These are phyloP conservation scores for Discostella stelligera DNA, from an alignment of 352 stramenopile genomes.

Conservation along the genomic window DNA sequence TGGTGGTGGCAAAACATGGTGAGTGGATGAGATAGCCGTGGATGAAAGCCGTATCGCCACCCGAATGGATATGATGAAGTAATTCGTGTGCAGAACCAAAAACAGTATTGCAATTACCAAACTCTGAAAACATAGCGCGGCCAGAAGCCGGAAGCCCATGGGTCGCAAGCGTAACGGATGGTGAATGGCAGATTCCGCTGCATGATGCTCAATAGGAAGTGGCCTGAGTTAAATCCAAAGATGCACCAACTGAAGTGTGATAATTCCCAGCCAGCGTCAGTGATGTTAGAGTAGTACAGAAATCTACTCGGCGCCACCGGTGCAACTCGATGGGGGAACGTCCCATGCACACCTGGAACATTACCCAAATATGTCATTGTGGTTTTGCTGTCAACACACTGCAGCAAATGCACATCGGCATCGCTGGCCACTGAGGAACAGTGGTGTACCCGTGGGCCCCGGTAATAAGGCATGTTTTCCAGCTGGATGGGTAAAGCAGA, in stretches of 20 bases:
- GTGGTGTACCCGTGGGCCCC: not conserved
- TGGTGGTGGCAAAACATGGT: not conserved
- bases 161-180: not conserved
- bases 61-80: not conserved
- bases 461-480: no score
- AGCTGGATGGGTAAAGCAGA: not conserved
- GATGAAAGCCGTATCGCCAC: not conserved
- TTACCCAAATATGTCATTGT: not conserved
- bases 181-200: not conserved
- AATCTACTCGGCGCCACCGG: not conserved
- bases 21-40: not conserved
- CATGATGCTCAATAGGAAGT: constrained; percentile 5
- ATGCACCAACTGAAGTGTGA: not conserved
- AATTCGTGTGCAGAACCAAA: not conserved
- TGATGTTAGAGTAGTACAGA: not conserved
- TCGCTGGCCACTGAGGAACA: not conserved
- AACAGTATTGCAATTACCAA: not conserved
- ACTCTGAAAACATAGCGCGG: not conserved
- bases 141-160: constrained; percentile 1
- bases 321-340: not conserved
- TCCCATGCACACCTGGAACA: not conserved
- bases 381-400: not conserved
- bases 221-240: constrained; percentile 5
- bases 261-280: not conserved
- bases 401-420: not conserved